Evolutionary conservation across 2,329 filamentous ascomycete genomes (phyloP), one percentile per base, ranked within the genome.

Genomic region (Colletotrichum sp.): DNA sequence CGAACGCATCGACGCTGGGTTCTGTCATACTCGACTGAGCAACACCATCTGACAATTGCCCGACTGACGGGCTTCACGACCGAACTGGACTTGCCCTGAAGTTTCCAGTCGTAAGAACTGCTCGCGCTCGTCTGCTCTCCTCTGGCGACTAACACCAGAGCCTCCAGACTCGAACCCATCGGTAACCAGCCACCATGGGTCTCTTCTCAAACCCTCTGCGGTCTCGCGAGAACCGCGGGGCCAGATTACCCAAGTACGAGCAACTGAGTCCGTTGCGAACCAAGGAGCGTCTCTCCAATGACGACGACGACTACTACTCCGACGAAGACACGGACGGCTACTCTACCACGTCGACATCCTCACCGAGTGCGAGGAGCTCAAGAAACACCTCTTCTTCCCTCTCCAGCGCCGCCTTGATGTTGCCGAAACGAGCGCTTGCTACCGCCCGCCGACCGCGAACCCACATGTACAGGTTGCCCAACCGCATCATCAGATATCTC

Each of bases 401-500:
- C 12, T 83, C 86, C 5, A 86, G 85, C 13, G 84, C 85, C 72
- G 81, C 87, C 9, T 83, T 88, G 39, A 89, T 90, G 82, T 81
- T 88, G 52, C 84, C 87, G 4, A 88, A 85, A 68, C 83, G 84
- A 77, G 80, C 80, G 16, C 81, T 83, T 39, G 79, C 80, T 32
- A 75, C 84, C 21, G 72, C 82, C 34, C 82, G 84, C 26, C 79
- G 82, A 15, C 81, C 85, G 15, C 81, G 84, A 60, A 80, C 84
- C 9, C 80, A 85, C 70, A 83, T 90, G 68, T 95, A 94, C 80
- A 89, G 92, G 36, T 85, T 96, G 57, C 95, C 94, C 8, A 92
- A 93, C 81, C 94, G 90, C 77, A 91, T 97, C 75, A 92, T 95
- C 72, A 90, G 95, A 80, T 98, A 94, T 83, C 91, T 98, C 71